Evolutionary conservation across 805 yeast genomes (phyloP).

Genomic region (Kregervanrija delftensis): DNA sequence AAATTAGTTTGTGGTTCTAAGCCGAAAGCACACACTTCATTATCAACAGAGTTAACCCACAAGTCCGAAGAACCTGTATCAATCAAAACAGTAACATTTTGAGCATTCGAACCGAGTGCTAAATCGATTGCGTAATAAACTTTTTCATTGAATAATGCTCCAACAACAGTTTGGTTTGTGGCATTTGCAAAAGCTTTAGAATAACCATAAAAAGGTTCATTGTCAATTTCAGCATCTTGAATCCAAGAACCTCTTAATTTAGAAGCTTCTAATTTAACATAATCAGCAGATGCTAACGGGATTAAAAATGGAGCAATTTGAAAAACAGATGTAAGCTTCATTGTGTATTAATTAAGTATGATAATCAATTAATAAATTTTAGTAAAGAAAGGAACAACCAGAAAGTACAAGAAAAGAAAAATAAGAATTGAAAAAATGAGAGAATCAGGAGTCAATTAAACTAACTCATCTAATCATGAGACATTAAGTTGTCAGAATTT

Average conservation of each 20-base stretch:
- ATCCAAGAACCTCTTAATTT: constrained; percentile 9
- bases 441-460: too few species aligned
- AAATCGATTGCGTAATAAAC: constrained; percentile 36
- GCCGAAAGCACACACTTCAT: constrained; percentile 3
- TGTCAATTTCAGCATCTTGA: constrained; percentile 6
- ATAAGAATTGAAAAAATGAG: too few species aligned
- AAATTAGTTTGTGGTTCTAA: constrained; percentile 2
- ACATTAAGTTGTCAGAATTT: too few species aligned
- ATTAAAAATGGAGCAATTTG: neutral
- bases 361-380: too few species aligned
- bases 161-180: constrained; percentile 6
- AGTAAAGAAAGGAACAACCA: too few species aligned
- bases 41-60: constrained; percentile 39
- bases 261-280: constrained; percentile 4
- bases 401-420: too few species aligned
- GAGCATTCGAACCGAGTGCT: constrained; percentile 47
- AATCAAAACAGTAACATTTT: constrained; percentile 42
- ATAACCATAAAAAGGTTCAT: constrained; percentile 5
- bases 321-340: too few species aligned
- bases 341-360: too few species aligned
- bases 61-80: constrained; percentile 68
- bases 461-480: too few species aligned
- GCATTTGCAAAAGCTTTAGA: neutral
- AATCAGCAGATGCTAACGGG: neutral
- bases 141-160: constrained; percentile 15